phyloP scores from a whole-genome alignment of 768 basidiomycete genomes.

The Amanita muscaria region DNA sequence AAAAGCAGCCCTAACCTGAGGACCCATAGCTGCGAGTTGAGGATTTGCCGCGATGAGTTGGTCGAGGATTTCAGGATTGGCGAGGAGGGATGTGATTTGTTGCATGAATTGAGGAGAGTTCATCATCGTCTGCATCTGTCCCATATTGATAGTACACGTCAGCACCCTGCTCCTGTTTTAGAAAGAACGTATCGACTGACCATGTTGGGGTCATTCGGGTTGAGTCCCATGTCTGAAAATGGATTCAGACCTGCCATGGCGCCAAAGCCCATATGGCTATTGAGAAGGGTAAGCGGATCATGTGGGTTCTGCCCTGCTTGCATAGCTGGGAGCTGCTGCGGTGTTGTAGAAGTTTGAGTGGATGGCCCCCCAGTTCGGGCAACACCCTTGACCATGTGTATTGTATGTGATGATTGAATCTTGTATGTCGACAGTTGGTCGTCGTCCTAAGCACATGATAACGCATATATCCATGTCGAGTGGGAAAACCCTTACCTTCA shows the following conservation, averaged over 20 bases:
- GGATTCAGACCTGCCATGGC: slow-evolving; percentile 85
- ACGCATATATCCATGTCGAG: not conserved
- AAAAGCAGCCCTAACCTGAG: slow-evolving; percentile 72
- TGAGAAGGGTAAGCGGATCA: slow-evolving; percentile 80
- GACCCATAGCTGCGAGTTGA: slow-evolving; percentile 63
- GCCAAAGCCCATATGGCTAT: slow-evolving; percentile 70
- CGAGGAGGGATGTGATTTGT: slow-evolving; percentile 83
- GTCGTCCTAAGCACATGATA: slow-evolving; percentile 50
- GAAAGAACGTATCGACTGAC: slow-evolving; percentile 35
- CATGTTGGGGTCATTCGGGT: slow-evolving; percentile 91
- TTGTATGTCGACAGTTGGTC: slow-evolving; percentile 80
- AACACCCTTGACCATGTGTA: slow-evolving; percentile 90
- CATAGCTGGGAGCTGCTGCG: slow-evolving; percentile 74
- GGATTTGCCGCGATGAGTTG: slow-evolving; percentile 80
- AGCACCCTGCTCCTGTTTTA: too few relatives aligned
- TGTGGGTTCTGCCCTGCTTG: slow-evolving; percentile 85
- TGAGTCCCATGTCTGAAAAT: slow-evolving; percentile 85
- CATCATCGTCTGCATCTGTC: slow-evolving; percentile 77
- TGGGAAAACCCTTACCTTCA: slow-evolving; percentile 49
- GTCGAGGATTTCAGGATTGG: slow-evolving; percentile 83
- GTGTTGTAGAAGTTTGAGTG: slow-evolving; percentile 29
- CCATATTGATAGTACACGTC: not conserved
- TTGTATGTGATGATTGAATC: slow-evolving; percentile 80
- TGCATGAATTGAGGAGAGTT: slow-evolving; percentile 76
- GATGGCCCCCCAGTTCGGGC: slow-evolving; percentile 36